A percentile compares a stretch with the other conserved stretches of the same genome.
phyloP scores from a whole-genome alignment of 164 flowering plant genomes.

The Dillenia suffruticosa region DNA sequence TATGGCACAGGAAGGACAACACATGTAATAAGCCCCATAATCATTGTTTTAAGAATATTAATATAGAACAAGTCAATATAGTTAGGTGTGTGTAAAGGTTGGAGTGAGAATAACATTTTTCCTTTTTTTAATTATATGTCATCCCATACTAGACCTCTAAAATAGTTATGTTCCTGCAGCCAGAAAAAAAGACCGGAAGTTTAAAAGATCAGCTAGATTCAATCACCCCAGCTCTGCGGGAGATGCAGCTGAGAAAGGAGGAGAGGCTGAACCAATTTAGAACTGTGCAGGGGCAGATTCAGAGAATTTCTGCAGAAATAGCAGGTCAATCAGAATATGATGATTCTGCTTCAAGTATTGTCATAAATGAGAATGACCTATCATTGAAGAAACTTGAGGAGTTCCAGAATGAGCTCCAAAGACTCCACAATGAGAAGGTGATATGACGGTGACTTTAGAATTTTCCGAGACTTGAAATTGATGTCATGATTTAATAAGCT shows the following conservation, averaged over 20 bases:
- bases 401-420: conserved; percentile 64
- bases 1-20: too few relatives aligned
- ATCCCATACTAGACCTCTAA: too few relatives aligned
- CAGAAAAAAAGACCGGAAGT: conserved; percentile 74
- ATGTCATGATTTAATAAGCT: conserved; percentile 3
- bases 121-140: too few relatives aligned
- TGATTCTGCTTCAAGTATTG: conserved; percentile 31
- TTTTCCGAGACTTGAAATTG: neutral
- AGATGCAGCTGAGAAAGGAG: conserved; percentile 73
- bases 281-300: conserved; percentile 65
- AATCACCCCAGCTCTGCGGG: conserved; percentile 73
- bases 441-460: neutral
- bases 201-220: conserved; percentile 82
- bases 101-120: too few relatives aligned
- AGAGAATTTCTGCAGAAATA: conserved; percentile 75
- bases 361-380: conserved; percentile 69
- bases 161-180: conserved; percentile 29
- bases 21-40: too few relatives aligned
- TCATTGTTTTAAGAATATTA: too few relatives aligned
- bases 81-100: too few relatives aligned
- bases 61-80: too few relatives aligned
- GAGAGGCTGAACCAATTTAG: conserved; percentile 74
- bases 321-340: conserved; percentile 50
- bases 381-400: conserved; percentile 83
- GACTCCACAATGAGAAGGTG: conserved; percentile 86